Base-by-base conservation (phyloP, 78 protist species). In the Dictyostelium capitatum region DNA sequence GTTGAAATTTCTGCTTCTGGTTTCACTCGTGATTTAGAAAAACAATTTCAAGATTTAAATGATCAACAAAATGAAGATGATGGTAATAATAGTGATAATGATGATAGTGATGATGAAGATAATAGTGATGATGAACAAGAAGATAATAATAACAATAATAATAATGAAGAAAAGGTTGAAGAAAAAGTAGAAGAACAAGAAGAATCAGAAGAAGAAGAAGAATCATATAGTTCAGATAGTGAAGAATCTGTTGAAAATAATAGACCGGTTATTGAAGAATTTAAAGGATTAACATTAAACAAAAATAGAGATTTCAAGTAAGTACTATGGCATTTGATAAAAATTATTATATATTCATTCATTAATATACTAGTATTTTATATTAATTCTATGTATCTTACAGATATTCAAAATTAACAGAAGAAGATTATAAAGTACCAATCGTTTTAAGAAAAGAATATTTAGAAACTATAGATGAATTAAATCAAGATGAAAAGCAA, bases 281-380 rank as follows among this genome's bases (percentile, higher is more conserved):
- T 84, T 23, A 73, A 59, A 59, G 91, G 82, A 7, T 74, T 84
- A 56, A 19, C 57, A 20, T 19, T 56, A 8, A 72, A 84, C 32
- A 84, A 69, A 37, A 84, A 84, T 84, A 84, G 91, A 84, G 80
- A 84, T 43, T 84, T 74, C 32, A 84, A 84, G 79, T 72, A 41
- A 32, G 10, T 25, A 41, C n/a, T n/a, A n/a, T n/a, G n/a, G n/a
- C n/a, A n/a, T n/a, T n/a, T n/a, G n/a, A n/a, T n/a, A n/a, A n/a
- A n/a, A n/a, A n/a, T n/a, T n/a, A n/a, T n/a, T n/a, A n/a, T n/a
- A n/a, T n/a, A n/a, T n/a, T n/a, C n/a, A n/a, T n/a, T n/a, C n/a
- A n/a, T n/a, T n/a, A n/a, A n/a, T n/a, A n/a, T n/a, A n/a, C n/a
- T n/a, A n/a, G n/a, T n/a, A n/a, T n/a, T n/a, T n/a, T n/a, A n/a